These are phyloP conservation scores for Pholiota conissans DNA, from an alignment of 768 basidiomycete species.

Conservation along the genomic window DNA sequence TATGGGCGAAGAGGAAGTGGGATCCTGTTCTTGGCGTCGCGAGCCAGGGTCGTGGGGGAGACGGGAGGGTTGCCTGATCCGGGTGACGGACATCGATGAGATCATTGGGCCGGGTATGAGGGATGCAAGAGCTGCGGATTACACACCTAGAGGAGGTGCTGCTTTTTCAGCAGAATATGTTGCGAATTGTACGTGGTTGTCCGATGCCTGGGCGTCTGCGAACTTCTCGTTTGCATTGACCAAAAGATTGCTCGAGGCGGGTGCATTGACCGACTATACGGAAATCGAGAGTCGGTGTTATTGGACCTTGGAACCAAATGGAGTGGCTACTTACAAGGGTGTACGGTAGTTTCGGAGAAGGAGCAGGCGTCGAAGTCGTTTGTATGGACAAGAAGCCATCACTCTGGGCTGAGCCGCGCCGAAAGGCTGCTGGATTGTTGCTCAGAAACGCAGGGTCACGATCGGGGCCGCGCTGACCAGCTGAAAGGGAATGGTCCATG, in stretches of 20 bases:
- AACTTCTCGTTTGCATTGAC: background rate
- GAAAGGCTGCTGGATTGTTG: background rate
- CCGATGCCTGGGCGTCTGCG: background rate
- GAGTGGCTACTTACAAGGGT: background rate
- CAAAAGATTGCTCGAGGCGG: background rate
- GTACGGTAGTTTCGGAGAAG: background rate
- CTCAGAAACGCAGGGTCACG: background rate
- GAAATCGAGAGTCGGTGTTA: background rate
- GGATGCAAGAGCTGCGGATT: background rate
- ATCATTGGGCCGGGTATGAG: too few relatives aligned
- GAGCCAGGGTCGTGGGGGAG: background rate
- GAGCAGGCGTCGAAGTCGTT: background rate
- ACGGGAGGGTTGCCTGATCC: background rate
- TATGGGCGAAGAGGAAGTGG: constrained; percentile 45
- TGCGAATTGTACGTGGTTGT: constrained; percentile 16
- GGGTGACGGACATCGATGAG: background rate
- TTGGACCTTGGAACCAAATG: too few relatives aligned
- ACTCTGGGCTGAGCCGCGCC: background rate
- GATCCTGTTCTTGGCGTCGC: constrained; percentile 29
- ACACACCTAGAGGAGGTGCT: constrained; percentile 1
- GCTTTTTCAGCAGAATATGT: constrained; percentile 5
- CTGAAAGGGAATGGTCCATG: background rate
- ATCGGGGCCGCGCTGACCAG: background rate
- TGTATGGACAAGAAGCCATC: background rate
- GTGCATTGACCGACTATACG: background rate